Percentiles rank a stretch among this genome's conserved stretches.
phyloP scores from a whole-genome alignment of 2,329 filamentous ascomycete genomes.

The Berkeleyomyces rouxiae region DNA sequence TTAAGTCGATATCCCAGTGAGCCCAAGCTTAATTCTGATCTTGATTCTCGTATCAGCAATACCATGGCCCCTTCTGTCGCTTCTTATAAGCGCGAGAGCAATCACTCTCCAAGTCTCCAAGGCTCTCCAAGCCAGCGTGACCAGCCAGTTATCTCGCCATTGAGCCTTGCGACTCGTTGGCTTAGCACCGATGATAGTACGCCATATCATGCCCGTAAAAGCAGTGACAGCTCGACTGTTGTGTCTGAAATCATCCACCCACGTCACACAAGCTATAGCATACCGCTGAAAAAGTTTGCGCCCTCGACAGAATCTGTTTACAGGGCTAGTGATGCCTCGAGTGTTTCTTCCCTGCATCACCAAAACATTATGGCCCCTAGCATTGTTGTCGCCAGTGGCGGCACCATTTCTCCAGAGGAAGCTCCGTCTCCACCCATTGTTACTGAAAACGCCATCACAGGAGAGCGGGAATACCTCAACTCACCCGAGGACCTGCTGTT shows the following conservation, averaged over 20 bases:
- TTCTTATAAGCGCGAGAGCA: not conserved
- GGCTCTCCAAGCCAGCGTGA: constrained; percentile 7
- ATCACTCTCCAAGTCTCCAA: constrained; percentile 1
- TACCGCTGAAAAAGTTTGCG: not conserved
- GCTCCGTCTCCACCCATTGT: constrained; percentile 26
- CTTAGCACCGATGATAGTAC: constrained; percentile 4
- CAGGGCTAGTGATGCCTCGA: constrained; percentile 24
- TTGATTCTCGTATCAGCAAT: constrained; percentile 20
- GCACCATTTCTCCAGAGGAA: constrained; percentile 18
- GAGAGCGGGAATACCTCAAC: constrained; percentile 46
- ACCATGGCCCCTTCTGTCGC: constrained; percentile 12
- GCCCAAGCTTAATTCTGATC: constrained; percentile 13
- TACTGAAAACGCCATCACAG: constrained; percentile 20
- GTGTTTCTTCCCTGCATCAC: constrained; percentile 23
- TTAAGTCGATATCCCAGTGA: constrained; percentile 48
- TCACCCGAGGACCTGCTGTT: constrained; percentile 67
- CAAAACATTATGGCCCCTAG: constrained; percentile 18
- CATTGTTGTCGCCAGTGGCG: constrained; percentile 10
- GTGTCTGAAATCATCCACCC: not conserved
- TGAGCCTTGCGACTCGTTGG: constrained; percentile 10
- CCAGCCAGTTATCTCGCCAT: constrained; percentile 1
- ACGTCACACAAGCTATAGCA: not conserved
- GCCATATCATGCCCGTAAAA: not conserved
- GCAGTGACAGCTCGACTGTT: not conserved
- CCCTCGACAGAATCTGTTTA: constrained; percentile 12